Evolutionary conservation across 306 rosid genomes (phyloP), one percentile per base, ranked within the genome.

Genomic region (Vigna radiata): DNA sequence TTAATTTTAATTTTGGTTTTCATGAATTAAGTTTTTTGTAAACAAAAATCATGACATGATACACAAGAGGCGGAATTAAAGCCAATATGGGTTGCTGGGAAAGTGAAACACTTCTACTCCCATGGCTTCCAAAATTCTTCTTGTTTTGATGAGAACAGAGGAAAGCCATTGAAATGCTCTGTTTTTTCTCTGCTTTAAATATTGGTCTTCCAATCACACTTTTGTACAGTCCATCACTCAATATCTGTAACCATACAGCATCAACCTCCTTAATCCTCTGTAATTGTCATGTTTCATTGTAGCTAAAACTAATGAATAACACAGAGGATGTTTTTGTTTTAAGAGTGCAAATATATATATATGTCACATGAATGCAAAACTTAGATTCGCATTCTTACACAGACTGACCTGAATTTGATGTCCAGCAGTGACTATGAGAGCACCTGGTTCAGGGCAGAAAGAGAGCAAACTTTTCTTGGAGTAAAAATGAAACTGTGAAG

Each of bases 401-500:
- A 19, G 21, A 19, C 21, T 19, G 21, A 19, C 21, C 96, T 94
- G 96, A 21, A 72, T 76, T 84, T 78, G 93, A 79, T 94, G 96
- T 70, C 98, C 98, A 10, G 59, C 82, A 2, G 97, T 92, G 82
- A 94, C 76, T 8, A 94, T 78, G 2, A 94, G 71, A 19, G 96
- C 88, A 81, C 80, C 84, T 73, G 81, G 50, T 3, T 89, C 84
- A 3, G 97, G 93, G 75, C 3, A 72, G 75, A 94, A 94, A 71
- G 97, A 92, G 64, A 88, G 82, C 97, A 97, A 92, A 55, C 89
- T 96, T 85, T 82, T 94, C 87, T 89, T 94, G 59, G 97, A 90
- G 80, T 90, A 92, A 70, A 92, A 80, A 70, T 94, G 98, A 81
- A 94, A 94, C 52, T 86, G 92, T 5, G 97, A 80, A 18, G 90